These are phyloP conservation scores for Papiliotrema laurentii DNA, from an alignment of 1,284 basidiomycete genomes.

Conservation along the genomic window DNA sequence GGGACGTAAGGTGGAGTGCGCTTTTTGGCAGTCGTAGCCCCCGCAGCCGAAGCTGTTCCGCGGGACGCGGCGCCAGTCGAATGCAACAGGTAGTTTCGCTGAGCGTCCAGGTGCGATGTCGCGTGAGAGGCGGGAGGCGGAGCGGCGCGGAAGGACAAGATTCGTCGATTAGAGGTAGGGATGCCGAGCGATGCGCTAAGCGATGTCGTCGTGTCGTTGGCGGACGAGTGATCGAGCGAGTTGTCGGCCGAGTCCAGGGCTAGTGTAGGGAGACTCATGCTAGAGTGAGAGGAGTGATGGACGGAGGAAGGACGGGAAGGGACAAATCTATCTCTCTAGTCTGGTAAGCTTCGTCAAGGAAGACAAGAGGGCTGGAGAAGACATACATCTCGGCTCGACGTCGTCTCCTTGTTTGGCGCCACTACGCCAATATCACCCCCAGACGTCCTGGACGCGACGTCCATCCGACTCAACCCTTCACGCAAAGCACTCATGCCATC, in stretches of 20 bases:
- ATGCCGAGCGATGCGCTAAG: slow-evolving; percentile 30
- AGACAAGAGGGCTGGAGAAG: not conserved
- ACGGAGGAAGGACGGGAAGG: slow-evolving; percentile 38
- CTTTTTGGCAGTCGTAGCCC: slow-evolving; percentile 20
- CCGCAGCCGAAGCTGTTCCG: slow-evolving; percentile 4
- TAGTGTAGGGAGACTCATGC: slow-evolving; percentile 27
- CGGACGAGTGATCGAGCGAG: slow-evolving; percentile 15
- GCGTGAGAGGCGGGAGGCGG: slow-evolving; percentile 41
- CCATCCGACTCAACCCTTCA: slow-evolving; percentile 42
- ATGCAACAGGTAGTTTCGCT: slow-evolving; percentile 41
- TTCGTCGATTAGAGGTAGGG: slow-evolving; percentile 31
- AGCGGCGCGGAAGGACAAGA: slow-evolving; percentile 44
- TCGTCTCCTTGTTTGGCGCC: slow-evolving; percentile 12
- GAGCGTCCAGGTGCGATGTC: slow-evolving; percentile 41
- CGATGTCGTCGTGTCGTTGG: slow-evolving; percentile 27
- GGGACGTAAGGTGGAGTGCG: slow-evolving; percentile 56
- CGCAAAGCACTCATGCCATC: slow-evolving; percentile 25
- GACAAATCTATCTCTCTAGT: slow-evolving; percentile 46
- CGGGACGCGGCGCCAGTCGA: slow-evolving; percentile 23
- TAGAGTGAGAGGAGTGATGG: slow-evolving; percentile 25
- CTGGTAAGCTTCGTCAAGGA: no score
- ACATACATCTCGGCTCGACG: slow-evolving; percentile 13
- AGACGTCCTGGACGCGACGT: slow-evolving; percentile 27
- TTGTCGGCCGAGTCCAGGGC: slow-evolving; percentile 32
- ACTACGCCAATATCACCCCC: slow-evolving; percentile 13